Evolutionary conservation across 179 eudicot species (phyloP), one percentile per base, ranked within the genome.

Genomic region (Beta corolliflora): DNA sequence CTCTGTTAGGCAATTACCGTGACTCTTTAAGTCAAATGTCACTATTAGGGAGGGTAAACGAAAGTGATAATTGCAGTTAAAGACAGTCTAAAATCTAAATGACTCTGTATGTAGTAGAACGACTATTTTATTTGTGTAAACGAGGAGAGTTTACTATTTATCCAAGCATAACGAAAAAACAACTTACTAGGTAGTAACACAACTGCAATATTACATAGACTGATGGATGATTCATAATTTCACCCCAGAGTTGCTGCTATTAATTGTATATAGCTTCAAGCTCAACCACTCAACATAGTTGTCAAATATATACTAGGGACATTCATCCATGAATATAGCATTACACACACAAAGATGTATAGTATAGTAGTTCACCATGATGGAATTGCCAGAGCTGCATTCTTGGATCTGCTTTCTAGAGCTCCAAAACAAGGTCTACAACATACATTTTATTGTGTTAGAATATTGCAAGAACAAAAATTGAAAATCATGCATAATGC

Each of bases 351-450:
- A 14, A 29, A 61, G 14, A 74, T 64, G 73, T 74, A n/a, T 79
- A 19, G 55, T 5, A 46, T 4, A 36, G 41, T 48, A 59, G 53
- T 16, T 76, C 83, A 82, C 71, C 85, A 45, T 65, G 54, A 66
- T 64, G 71, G 55, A 54, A n/a, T 45, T 52, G 52, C 81, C 72
- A 3, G 45, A 77, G 79, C 77, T 80, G 84, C 76, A 45, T 81
- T 76, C 77, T 45, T 78, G 84, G 73, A 36, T 80, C 77, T 81
- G 73, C 83, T 81, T 79, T 72, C 79, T 83, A 91, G 81, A 91
- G 92, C 87, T 91, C 94, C 88, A 91, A 78, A 69, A 90, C 94
- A 78, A 91, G 87, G 81, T 91, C 94, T 91, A 79, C 76, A 83
- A 31, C 21, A 85, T 60, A 75, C 4, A 76, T 77, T 36, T 55